A percentile compares a stretch with the other conserved stretches of the same genome.
These are phyloP conservation scores for Lantana camara DNA, from an alignment of 257 asterid species.

Conservation along the genomic window DNA sequence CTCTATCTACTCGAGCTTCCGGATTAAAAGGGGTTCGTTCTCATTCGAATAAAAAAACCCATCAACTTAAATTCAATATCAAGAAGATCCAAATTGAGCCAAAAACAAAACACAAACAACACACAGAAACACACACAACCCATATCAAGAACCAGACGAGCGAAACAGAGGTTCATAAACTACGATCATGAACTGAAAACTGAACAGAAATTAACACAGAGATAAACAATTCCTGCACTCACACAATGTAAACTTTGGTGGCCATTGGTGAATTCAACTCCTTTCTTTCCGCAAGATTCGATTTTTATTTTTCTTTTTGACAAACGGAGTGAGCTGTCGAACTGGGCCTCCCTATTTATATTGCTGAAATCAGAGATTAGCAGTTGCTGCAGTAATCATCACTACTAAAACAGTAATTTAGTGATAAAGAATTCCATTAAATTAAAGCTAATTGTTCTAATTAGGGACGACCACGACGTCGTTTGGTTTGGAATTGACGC, in stretches of 20 bases:
- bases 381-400: too few relatives aligned
- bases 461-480: constrained; percentile 12
- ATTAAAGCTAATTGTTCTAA: not conserved
- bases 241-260: constrained; percentile 64
- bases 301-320: not conserved
- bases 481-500: constrained; percentile 6
- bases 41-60: constrained; percentile 1
- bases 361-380: not conserved
- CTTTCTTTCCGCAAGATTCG: not conserved
- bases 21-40: not conserved
- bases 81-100: not conserved
- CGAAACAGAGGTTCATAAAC: not conserved
- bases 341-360: constrained; percentile 15
- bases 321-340: not conserved
- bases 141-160: not conserved
- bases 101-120: not conserved
- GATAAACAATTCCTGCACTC: constrained; percentile 23
- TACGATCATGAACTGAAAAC: not conserved
- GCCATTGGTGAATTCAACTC: constrained; percentile 42
- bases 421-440: not conserved
- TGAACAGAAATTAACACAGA: not conserved
- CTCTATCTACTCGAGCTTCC: not conserved
- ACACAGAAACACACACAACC: not conserved
- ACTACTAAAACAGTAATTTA: constrained; percentile 1
- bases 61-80: not conserved